Percentiles rank a stretch among this genome's conserved stretches.
These are phyloP conservation scores for Vickermania spadyakhi DNA, from an alignment of 208 protist species.

Conservation along the genomic window DNA sequence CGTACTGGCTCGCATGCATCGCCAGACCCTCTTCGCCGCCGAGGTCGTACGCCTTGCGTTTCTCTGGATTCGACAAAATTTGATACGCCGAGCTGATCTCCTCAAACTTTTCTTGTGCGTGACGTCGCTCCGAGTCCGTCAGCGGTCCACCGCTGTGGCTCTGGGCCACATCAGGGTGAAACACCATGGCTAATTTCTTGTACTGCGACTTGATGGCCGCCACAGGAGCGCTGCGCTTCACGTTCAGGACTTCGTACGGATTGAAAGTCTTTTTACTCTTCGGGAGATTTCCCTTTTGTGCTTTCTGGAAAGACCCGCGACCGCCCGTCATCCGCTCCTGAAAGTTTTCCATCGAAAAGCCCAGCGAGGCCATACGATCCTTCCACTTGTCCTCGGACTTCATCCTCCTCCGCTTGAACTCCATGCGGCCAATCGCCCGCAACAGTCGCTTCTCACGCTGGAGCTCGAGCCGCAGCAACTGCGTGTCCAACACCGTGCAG, in stretches of 20 bases:
- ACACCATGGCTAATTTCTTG: constrained; percentile 82
- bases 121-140: constrained; percentile 26
- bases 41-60: constrained; percentile 63
- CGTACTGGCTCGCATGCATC: constrained; percentile 58
- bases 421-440: constrained; percentile 55
- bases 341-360: constrained; percentile 63
- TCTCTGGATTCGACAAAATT: constrained; percentile 81
- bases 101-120: constrained; percentile 58
- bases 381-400: constrained; percentile 43
- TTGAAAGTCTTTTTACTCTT: constrained; percentile 17
- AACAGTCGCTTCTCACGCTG: constrained; percentile 60
- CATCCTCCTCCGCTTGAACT: constrained; percentile 68
- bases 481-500: constrained; percentile 33
- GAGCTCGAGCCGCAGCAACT: constrained; percentile 32
- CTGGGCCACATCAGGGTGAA: constrained; percentile 73
- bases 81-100: constrained; percentile 69
- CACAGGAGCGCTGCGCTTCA: constrained; percentile 45
- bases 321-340: constrained; percentile 18
- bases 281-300: neutral
- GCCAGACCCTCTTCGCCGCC: constrained; percentile 50
- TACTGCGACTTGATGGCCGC: constrained; percentile 74
- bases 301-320: neutral
- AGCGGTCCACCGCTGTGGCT: constrained; percentile 14
- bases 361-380: constrained; percentile 49
- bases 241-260: constrained; percentile 68